phyloP scores from a whole-genome alignment of 2,329 filamentous ascomycete species.

The Fusarium irregulare region DNA sequence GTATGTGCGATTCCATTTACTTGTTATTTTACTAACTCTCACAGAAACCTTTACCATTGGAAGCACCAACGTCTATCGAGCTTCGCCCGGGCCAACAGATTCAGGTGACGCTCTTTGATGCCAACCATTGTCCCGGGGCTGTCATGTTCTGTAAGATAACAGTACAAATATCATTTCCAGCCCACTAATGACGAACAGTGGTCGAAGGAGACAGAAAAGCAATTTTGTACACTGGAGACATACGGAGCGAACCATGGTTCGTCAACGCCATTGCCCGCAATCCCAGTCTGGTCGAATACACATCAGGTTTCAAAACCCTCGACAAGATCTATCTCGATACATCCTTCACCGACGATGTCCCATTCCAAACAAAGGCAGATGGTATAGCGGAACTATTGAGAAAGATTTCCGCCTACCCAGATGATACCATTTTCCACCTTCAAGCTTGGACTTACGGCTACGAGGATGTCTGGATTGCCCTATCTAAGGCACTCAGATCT shows the following conservation, averaged over 20 bases:
- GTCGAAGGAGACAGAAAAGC: constrained; percentile 80
- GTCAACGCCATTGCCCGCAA: constrained; percentile 78
- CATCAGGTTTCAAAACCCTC: constrained; percentile 71
- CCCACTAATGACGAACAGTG: constrained; percentile 56
- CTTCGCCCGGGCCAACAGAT: constrained; percentile 75
- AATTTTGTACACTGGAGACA: constrained; percentile 88
- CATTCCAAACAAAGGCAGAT: constrained; percentile 74
- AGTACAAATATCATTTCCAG: fast-evolving
- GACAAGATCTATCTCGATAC: constrained; percentile 92
- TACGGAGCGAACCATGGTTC: constrained; percentile 88
- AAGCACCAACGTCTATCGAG: constrained; percentile 82
- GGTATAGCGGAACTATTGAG: constrained; percentile 79
- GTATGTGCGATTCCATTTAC: constrained; percentile 50
- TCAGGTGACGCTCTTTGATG: constrained; percentile 86
- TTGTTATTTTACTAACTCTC: not conserved
- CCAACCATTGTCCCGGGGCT: constrained; percentile 90
- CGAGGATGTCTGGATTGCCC: constrained; percentile 88
- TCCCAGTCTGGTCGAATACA: constrained; percentile 80
- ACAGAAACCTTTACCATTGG: constrained; percentile 82
- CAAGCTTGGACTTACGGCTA: constrained; percentile 91
- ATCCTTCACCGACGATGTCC: constrained; percentile 68
- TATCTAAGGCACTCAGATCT: constrained; percentile 76
- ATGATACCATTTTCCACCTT: constrained; percentile 83
- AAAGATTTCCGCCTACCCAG: constrained; percentile 75
- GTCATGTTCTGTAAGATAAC: constrained; percentile 80